Evolutionary conservation across 75 land plant genomes (phyloP), one percentile per base, ranked within the genome.

Genomic region (Cupressus sempervirens): DNA sequence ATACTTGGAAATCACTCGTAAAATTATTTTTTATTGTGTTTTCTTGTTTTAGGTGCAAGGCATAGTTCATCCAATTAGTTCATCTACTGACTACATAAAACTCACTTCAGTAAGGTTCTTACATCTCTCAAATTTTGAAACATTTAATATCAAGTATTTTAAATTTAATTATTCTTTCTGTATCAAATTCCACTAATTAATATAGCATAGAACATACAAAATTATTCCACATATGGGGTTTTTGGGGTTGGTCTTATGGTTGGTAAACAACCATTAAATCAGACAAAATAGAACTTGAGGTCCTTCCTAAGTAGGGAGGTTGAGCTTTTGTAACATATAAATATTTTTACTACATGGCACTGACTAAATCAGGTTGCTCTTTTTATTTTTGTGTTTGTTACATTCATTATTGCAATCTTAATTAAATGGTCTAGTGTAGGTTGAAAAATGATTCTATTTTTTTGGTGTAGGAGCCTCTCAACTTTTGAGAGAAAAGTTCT

Each of bases 21-120:
- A 43, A 43, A 26, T 43, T 45, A 6, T 0, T n/a, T 14, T 84
- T 84, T 50, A 20, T 26, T 45, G 23, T 36, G 23, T 54, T 84
- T 54, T 45, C 38, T 46, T 82, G 7, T 56, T 90, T 85, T 87
- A 97, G 99, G 98, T 91, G 87, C 89, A 94, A 72, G 94, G 99
- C 89, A 90, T 93, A 50, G 88, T 91, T 83, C 99, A 94, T 92
- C 91, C 91, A 82, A 95, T 97, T 86, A 92, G 95, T 84, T 97
- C 99, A 54, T 84, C 95, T 32, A 86, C 88, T 14, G 99, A 97
- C 84, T 97, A 97, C 75, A 85, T 98, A 73, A 95, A 90, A 85
- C 50, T 95, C 89, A 94, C 91, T 80, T 92, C 99, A 83, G 99
- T 97, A 93, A 83, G 82, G 77, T 50, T 87, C 35, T 70, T 36